These are phyloP conservation scores for Termitomyces sp. DNA, from an alignment of 768 basidiomycete genomes.

Conservation along the genomic window DNA sequence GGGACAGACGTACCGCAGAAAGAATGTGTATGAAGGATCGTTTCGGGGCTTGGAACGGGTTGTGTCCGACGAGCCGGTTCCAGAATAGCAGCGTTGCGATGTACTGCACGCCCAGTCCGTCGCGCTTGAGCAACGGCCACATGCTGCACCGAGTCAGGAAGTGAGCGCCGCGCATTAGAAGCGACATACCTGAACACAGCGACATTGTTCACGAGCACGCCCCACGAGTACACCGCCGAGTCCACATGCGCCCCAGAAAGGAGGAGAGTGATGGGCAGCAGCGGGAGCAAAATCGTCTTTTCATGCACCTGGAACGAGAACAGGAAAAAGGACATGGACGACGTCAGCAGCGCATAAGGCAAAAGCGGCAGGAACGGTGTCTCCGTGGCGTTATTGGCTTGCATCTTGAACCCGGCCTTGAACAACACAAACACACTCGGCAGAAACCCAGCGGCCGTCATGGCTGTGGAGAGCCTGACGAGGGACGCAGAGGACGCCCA, in stretches of 20 bases:
- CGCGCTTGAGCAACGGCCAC: constrained; percentile 84
- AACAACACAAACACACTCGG: constrained; percentile 46
- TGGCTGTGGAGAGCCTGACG: constrained; percentile 56
- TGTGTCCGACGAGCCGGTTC: constrained; percentile 80
- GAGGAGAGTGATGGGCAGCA: constrained; percentile 79
- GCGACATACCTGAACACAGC: constrained; percentile 76
- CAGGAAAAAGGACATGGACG: constrained; percentile 89
- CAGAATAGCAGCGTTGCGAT: constrained; percentile 62
- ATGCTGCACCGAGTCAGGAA: constrained; percentile 48
- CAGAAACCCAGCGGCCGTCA: constrained; percentile 70
- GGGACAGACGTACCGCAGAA: constrained; percentile 44
- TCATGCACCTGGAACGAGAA: constrained; percentile 98
- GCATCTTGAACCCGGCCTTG: constrained; percentile 26
- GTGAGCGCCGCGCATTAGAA: not conserved
- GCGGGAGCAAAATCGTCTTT: constrained; percentile 83
- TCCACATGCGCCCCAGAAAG: constrained; percentile 50
- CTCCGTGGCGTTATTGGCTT: constrained; percentile 2
- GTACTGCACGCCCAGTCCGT: constrained; percentile 75
- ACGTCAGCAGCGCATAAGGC: constrained; percentile 74
- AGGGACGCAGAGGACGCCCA: constrained; percentile 44
- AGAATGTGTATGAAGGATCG: constrained; percentile 48
- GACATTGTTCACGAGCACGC: constrained; percentile 73
- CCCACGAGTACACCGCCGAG: constrained; percentile 63
- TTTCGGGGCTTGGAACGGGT: constrained; percentile 46
- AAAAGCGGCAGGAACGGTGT: constrained; percentile 59